Evolutionary conservation across 148 eudicot species (phyloP).

Genomic region (Heliosperma pusillum): DNA sequence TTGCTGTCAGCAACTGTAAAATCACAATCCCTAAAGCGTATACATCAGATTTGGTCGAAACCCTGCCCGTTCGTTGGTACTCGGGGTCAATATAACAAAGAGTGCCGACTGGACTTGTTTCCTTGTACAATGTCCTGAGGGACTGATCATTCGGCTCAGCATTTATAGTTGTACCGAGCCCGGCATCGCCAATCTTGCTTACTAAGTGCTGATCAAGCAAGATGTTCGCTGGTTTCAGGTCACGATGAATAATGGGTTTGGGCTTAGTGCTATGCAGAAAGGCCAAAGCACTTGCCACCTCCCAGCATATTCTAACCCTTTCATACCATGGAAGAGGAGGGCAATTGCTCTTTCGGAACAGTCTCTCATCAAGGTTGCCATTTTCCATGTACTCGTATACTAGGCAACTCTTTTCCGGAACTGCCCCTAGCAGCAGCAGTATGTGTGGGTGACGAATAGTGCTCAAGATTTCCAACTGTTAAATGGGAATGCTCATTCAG

Average conservation of each 20-base stretch:
- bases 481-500: background rate
- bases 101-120: constrained; percentile 73
- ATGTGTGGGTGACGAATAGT: constrained; percentile 78
- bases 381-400: constrained; percentile 78
- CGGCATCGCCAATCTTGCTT: constrained; percentile 81
- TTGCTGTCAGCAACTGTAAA: constrained; percentile 78
- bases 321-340: constrained; percentile 65
- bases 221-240: constrained; percentile 86
- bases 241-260: constrained; percentile 80
- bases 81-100: constrained; percentile 92
- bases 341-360: constrained; percentile 47
- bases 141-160: constrained; percentile 36
- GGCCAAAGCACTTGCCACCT: constrained; percentile 60
- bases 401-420: constrained; percentile 76
- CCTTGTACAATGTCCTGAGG: constrained; percentile 43
- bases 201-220: constrained; percentile 55
- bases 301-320: constrained; percentile 60
- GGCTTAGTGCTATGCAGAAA: constrained; percentile 75
- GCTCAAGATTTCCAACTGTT: constrained; percentile 87
- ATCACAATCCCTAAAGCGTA: constrained; percentile 90
- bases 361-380: constrained; percentile 77
- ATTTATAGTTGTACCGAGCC: constrained; percentile 61
- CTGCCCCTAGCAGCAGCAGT: constrained; percentile 81
- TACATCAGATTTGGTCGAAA: constrained; percentile 74
- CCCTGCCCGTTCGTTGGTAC: constrained; percentile 76